These are phyloP conservation scores for Epithele typhae DNA, from an alignment of 768 basidiomycete genomes.

Conservation along the genomic window DNA sequence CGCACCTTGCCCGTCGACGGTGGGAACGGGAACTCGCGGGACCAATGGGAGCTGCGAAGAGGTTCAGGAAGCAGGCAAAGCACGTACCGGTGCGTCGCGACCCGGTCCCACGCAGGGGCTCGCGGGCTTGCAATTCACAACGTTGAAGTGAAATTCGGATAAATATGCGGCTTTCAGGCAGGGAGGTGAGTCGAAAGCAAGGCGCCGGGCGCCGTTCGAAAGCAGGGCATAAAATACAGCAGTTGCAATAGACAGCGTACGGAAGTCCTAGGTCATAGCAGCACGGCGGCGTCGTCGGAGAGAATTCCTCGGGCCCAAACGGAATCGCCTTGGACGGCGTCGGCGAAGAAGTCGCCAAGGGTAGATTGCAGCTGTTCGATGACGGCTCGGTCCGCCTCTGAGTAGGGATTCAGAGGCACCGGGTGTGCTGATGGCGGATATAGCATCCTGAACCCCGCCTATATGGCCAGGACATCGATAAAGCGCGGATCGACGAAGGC, in stretches of 20 bases:
- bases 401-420: constrained; percentile 47
- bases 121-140: no score
- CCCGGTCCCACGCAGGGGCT: no score
- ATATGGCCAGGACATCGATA: background rate
- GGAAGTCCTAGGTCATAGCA: background rate
- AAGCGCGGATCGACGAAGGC: no score
- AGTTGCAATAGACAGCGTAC: background rate
- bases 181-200: no score
- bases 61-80: no score
- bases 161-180: no score
- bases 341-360: constrained; percentile 62
- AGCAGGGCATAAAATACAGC: constrained; percentile 11
- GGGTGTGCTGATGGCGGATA: constrained; percentile 55
- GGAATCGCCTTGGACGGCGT: constrained; percentile 49
- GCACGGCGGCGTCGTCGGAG: constrained; percentile 6
- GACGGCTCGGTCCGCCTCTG: constrained; percentile 44
- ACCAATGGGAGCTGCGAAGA: no score
- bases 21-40: no score
- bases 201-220: constrained; percentile 3
- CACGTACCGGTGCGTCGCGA: no score
- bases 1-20: no score
- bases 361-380: constrained; percentile 45
- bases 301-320: constrained; percentile 63
- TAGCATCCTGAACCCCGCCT: constrained; percentile 63
- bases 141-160: no score